Base-by-base conservation (phyloP, 2,329 filamentous ascomycete genomes). In the Penicillium brasilianum region DNA sequence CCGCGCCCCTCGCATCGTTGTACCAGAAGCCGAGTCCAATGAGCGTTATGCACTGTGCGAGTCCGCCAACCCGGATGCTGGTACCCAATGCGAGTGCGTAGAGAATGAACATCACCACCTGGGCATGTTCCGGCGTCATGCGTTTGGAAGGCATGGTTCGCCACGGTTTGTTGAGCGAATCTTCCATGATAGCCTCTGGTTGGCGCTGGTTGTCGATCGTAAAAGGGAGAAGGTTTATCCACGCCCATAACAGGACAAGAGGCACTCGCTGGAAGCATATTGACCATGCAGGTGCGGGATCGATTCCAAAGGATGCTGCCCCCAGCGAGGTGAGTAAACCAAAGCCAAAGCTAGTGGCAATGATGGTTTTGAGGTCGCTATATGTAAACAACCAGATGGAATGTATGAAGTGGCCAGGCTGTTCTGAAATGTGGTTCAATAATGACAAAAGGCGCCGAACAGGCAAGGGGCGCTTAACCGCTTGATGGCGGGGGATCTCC, bases 91-190 rank as follows among this genome's bases (percentile, higher is more conserved):
- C 34, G 20, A 43, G 9, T 28, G 20, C 22, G 22, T 55, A 55
- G 9, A 55, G 28, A 32, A 43, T 30, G 34, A 30, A 55, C 52
- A 55, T 55, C 28, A 55, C 52, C 34, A 39, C 28, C 52, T 55
- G 30, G 34, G 52, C 52, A 11, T 55, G 52, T 16, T 55, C 34
- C 11, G 52, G 25, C 11, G 34, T 55, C 34, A 55, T 55, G 30
- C 34, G 34, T 43, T 36, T 55, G 37, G 32, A 25, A 5, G 52
- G 52, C 52, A 55, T 41, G 10, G 52, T 39, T 36, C 54, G 44
- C 58, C 54, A 60, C n/a, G 58, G 54, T 28, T 60, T 60, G 39
- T 60, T 60, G 46, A 57, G 20, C 13, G 46, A 16, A 28, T 60
- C 58, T 49, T 60, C 58, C 13, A 36, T 30, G 48, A 60, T 57